Evolutionary conservation across 768 basidiomycete species (phyloP), one percentile per base, ranked within the genome.

Genomic region (Trametes punicea): DNA sequence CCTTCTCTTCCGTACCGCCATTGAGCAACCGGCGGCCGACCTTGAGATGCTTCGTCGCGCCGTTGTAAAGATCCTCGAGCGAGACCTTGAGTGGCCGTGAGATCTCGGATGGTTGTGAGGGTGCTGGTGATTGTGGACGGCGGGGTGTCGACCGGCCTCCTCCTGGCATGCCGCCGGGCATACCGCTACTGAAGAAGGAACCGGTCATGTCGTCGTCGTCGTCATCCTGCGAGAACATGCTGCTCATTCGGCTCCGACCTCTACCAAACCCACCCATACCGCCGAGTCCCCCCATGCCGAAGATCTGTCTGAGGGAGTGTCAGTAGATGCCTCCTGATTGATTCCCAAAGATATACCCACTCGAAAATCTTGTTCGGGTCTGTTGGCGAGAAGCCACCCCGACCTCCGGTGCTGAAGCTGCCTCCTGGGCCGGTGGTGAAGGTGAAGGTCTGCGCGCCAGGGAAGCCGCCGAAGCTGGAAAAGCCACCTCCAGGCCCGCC

Each of bases 291-390:
- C 81, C 71, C 66, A 79, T 74, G 13, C 74, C 71, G 62, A 90
- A 86, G 21, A 89, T 80, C 66, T 83, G 70, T 62, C 88, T 90
- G 62, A 4, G 57, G 36, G 20, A 26, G 47, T 56, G 52, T 44
- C 48, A 34, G 60, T 23, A 29, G 30, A 23, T 38, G 21, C 49
- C n/a, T 5, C 13, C n/a, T 2, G 23, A 6, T 29, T 15, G 20
- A 1, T 38, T 21, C 15, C 18, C 16, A 21, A 29, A 3, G 16
- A 39, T n/a, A 20, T 15, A 81, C 91, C 73, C 69, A 88, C 90
- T 90, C 87, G 70, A 98, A 97, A 69, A 98, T 84, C 66, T 85
- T 88, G 57, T 88, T 79, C 11, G 95, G 93, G 65, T 97, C 93
- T 23, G 81, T 71, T 2, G 95, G 91, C 6, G 77, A 71, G 75